Base-by-base conservation (phyloP, 805 yeast genomes). In the Ogataea kodamae region DNA sequence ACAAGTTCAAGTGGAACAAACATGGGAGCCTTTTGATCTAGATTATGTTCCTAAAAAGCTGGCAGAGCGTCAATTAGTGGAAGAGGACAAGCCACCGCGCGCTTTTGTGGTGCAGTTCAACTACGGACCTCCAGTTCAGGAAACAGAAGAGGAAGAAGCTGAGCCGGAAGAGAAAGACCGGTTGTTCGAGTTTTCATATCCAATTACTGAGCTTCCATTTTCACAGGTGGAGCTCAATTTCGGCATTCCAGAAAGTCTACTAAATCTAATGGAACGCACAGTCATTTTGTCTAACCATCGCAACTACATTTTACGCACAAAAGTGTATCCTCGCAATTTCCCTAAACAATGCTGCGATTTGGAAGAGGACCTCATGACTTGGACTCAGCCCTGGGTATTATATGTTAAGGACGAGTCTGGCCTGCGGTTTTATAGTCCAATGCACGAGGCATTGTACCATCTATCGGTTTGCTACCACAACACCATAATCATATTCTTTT, bases 331-430 rank as follows among this genome's bases (percentile, higher is more conserved):
- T 0, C 55, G 79, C 25, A 74, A 74, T 44, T 75, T 72, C 48
- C 78, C 79, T 4, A 62, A 64, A 33, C 58, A 73, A 3, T 74
- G 79, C 44, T 73, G 78, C 33, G 78, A 74, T 33, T 46, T 68
- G 3, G 78, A 74, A 40, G 78, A 74, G 35, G 67, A 63, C 22
- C 50, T 75, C 13, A 37, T 65, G 27, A 61, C 54, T 30, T 75
- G 79, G 79, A 59, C 55, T 27, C 48, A 64, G 11, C 66, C 62
- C 13, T 72, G 77, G 78, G 50, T 54, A 22, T 48, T 72, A 11
- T 59, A 62, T 43, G 39, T 50, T 7, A 47, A 49, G 21, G 17
- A 15, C 3, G 39, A 21, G 3, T 51, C 37, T 4, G 32, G 21
- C 6, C 25, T 54, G 9, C 40, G 45, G 11, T 70, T 60, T 36